These are phyloP conservation scores for Lycium barbarum DNA, from an alignment of 257 asterid species.

Conservation along the genomic window DNA sequence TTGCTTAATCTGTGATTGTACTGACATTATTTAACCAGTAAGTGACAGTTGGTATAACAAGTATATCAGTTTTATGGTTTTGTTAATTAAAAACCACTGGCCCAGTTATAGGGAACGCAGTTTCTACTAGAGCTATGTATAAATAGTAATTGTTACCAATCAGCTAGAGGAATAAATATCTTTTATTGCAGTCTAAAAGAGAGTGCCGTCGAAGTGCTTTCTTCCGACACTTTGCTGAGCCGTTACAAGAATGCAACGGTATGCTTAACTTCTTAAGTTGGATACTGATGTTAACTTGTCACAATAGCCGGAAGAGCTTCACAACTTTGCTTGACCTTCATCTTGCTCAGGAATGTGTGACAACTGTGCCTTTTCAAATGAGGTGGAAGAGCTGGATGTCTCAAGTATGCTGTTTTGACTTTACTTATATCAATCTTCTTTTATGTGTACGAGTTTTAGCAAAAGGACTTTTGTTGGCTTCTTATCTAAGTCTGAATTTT, in stretches of 20 bases:
- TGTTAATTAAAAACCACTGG: background rate
- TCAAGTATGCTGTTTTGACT: slow-evolving; percentile 58
- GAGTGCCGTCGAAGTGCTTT: slow-evolving; percentile 93
- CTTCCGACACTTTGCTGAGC: slow-evolving; percentile 94
- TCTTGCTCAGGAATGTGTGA: slow-evolving; percentile 91
- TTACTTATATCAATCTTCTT: background rate
- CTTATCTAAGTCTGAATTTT: too few species aligned
- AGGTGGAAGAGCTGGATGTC: slow-evolving; percentile 79
- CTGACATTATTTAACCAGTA: background rate
- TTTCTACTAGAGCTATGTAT: slow-evolving; percentile 10
- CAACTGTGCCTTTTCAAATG: slow-evolving; percentile 75
- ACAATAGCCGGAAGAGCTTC: background rate
- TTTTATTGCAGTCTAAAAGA: slow-evolving; percentile 65
- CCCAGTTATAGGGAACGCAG: slow-evolving; percentile 14
- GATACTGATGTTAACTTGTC: slow-evolving; percentile 33
- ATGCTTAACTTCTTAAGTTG: slow-evolving; percentile 35
- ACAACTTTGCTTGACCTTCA: slow-evolving; percentile 28
- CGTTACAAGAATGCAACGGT: slow-evolving; percentile 91
- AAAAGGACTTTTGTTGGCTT: too few species aligned
- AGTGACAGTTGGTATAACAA: background rate
- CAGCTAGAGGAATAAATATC: background rate
- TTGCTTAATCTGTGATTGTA: slow-evolving; percentile 1
- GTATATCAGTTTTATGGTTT: background rate
- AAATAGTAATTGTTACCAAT: background rate
- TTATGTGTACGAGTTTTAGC: background rate